phyloP scores from a whole-genome alignment of 352 stramenopile species.

The Phytophthora megakarya region DNA sequence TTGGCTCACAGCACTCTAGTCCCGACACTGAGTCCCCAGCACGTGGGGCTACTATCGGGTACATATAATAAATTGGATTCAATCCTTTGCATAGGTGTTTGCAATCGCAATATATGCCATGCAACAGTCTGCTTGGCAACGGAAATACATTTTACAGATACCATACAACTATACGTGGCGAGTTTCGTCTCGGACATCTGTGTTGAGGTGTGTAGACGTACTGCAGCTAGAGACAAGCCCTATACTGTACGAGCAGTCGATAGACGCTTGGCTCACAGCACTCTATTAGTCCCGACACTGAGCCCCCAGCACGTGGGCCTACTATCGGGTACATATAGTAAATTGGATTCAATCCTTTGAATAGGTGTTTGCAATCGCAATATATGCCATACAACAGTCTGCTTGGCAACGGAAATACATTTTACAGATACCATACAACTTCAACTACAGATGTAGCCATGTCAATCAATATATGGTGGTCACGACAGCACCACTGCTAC shows the following conservation, averaged over 20 bases:
- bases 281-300: not conserved
- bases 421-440: conserved; percentile 24
- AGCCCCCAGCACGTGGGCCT: not conserved
- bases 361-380: no score
- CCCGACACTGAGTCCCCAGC: not conserved
- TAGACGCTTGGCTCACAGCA: not conserved
- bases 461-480: not conserved
- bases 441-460: conserved; percentile 36
- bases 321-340: no score
- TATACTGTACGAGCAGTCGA: conserved; percentile 13
- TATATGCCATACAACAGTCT: no score
- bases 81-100: no score
- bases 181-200: conserved; percentile 30
- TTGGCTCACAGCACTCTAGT: not conserved
- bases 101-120: no score
- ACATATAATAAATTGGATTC: no score
- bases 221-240: conserved; percentile 17
- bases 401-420: no score
- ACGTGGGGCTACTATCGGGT: no score
- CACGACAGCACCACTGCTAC: no score
- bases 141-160: conserved; percentile 20
- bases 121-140: no score
- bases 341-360: no score
- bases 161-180: conserved; percentile 17
- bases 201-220: conserved; percentile 29